Base-by-base conservation (phyloP, 2,329 filamentous ascomycete species). In the Dactylellina drechsleri region DNA sequence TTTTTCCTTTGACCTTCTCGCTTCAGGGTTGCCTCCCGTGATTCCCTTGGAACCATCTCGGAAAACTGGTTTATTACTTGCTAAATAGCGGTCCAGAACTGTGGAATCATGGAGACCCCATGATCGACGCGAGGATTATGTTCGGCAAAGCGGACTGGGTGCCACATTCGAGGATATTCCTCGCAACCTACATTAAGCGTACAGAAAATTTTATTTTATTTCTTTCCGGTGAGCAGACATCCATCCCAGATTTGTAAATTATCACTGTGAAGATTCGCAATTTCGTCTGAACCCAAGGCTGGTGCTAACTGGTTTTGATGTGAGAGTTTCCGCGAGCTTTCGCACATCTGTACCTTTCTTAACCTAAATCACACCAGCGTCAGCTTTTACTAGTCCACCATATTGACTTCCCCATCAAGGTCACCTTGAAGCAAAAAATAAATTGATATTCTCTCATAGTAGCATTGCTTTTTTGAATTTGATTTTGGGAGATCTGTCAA, bases 41-140 rank as follows among this genome's bases (percentile, higher is more conserved):
- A 62, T 66, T 57, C 50, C 57, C 66, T 70, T 70, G 66, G 56
- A 57, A 70, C 66, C 66, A 68, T 61, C 49, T 56, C 56, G 61
- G 58, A 40, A 59, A 68, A 41, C 50, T 40, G 31, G 45, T 36
- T 68, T 61, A 61, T 68, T 68, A 40, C 26, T 56, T 58, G 54
- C 13, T 59, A 53, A 56, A 61, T 54, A 40, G 50, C 49, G 64
- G 66, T 70, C 66, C 66, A 47, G 28, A 70, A 49, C 41, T 56
- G 49, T 62, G 66, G 66, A 52, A 62, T 62, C 20, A 66, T 57
- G 62, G 62, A 64, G 43, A 53, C 13, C 70, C 62, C 70, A 67
- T 74, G 70, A 74, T 74, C 70, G 70, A 57, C 70, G 47, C 70
- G 70, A 74, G 70, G 70, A 74, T 74, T 74, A 74, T 67, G 45